phyloP scores from a whole-genome alignment of 805 yeast species.

The Ogataea nonfermentans region DNA sequence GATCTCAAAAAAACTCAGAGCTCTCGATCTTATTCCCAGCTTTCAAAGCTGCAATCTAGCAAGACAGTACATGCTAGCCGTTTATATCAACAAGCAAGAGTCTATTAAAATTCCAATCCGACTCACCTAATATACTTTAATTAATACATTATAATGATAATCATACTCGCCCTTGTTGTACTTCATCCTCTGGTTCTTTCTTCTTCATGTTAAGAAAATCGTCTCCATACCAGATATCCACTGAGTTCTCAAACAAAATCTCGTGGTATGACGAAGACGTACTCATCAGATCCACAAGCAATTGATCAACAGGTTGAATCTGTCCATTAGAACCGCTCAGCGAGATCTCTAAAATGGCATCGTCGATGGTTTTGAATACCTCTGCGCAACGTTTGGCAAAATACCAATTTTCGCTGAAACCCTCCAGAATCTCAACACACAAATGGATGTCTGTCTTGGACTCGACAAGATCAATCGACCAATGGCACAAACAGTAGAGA shows the following conservation, averaged over 20 bases:
- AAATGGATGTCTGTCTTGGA: slow-evolving; percentile 46
- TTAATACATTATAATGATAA: not conserved
- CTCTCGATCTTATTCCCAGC: slow-evolving; percentile 54
- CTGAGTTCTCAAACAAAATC: slow-evolving; percentile 45
- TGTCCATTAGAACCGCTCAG: slow-evolving; percentile 36
- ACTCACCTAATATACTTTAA: not conserved
- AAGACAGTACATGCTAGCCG: slow-evolving; percentile 45
- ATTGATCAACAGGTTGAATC: slow-evolving; percentile 38
- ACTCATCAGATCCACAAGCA: slow-evolving; percentile 41
- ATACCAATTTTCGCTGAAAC: slow-evolving; percentile 47
- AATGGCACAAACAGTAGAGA: slow-evolving; percentile 45
- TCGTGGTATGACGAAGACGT: slow-evolving; percentile 44
- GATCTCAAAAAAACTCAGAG: slow-evolving; percentile 30
- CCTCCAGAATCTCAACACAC: slow-evolving; percentile 44
- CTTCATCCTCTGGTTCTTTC: not conserved
- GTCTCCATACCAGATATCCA: slow-evolving; percentile 44
- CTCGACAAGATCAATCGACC: slow-evolving; percentile 45
- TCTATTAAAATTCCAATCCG: slow-evolving; percentile 8
- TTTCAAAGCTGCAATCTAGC: slow-evolving; percentile 65
- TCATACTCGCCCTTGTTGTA: too few relatives aligned
- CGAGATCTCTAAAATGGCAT: slow-evolving; percentile 45
- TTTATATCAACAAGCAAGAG: slow-evolving; percentile 11
- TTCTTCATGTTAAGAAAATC: slow-evolving; percentile 15
- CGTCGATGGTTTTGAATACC: slow-evolving; percentile 43
- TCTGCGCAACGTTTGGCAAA: slow-evolving; percentile 44